A percentile compares a stretch with the other conserved stretches of the same genome.
phyloP scores from a whole-genome alignment of 768 basidiomycete genomes.

The Heimioporus sp. region DNA sequence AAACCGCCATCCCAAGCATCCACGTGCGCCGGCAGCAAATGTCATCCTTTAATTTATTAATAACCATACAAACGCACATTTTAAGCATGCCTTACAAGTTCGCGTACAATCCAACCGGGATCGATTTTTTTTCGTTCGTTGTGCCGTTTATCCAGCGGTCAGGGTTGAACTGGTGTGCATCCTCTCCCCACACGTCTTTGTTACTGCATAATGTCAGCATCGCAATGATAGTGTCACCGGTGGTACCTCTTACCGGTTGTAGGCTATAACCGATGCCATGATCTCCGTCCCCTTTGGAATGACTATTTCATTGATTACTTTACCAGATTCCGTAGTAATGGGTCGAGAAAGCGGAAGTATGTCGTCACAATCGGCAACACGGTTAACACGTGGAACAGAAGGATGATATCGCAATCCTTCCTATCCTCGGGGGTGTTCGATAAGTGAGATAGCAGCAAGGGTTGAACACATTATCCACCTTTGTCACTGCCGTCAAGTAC shows the following conservation, averaged over 20 bases:
- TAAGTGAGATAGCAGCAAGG: not conserved
- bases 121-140: constrained; percentile 11
- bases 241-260: too few relatives aligned
- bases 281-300: too few relatives aligned
- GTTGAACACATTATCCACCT: not conserved
- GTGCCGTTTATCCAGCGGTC: constrained; percentile 22
- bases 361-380: too few relatives aligned
- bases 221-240: too few relatives aligned
- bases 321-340: too few relatives aligned
- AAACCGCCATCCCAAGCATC: constrained; percentile 32
- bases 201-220: too few relatives aligned
- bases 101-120: constrained; percentile 26
- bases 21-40: constrained; percentile 19
- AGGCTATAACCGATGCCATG: too few relatives aligned
- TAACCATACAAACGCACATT: too few relatives aligned
- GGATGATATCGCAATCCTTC: constrained; percentile 39
- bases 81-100: constrained; percentile 17
- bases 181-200: constrained; percentile 22
- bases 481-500: constrained; percentile 36
- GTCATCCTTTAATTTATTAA: constrained; percentile 20
- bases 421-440: not conserved
- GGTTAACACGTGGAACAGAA: too few relatives aligned
- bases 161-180: constrained; percentile 30
- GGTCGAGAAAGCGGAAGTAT: too few relatives aligned
- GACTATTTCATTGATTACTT: too few relatives aligned